phyloP scores from a whole-genome alignment of 495 filamentous ascomycete genomes.

The Xylaria sp. region DNA sequence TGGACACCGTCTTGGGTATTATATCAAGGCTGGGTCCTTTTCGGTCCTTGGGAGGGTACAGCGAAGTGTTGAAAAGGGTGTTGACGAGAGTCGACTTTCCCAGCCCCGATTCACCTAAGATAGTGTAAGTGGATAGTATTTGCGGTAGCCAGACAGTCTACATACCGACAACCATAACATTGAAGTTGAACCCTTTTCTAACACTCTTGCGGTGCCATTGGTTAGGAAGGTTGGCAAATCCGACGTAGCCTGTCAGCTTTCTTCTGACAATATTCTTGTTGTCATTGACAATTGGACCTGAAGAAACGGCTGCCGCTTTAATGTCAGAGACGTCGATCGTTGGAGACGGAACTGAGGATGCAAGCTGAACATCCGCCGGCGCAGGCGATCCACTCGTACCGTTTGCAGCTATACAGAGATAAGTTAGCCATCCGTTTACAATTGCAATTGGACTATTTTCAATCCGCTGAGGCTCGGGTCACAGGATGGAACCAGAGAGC shows the following conservation, averaged over 20 bases:
- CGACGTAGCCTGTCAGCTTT: constrained; percentile 98
- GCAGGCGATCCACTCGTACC: constrained; percentile 68
- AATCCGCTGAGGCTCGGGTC: constrained; percentile 30
- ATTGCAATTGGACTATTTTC: not conserved
- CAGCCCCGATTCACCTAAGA: constrained; percentile 92
- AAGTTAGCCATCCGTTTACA: constrained; percentile 39
- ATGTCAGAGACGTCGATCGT: constrained; percentile 77
- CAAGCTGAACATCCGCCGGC: constrained; percentile 55
- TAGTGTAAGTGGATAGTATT: constrained; percentile 27
- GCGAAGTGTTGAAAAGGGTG: constrained; percentile 98
- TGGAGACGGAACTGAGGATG: constrained; percentile 48
- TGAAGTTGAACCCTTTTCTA: constrained; percentile 99
- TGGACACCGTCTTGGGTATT: constrained; percentile 97
- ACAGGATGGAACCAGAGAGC: constrained; percentile 42
- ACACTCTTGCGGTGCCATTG: constrained; percentile 99
- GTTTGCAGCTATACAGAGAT: constrained; percentile 55
- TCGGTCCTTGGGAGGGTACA: constrained; percentile 98
- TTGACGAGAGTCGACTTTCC: constrained; percentile 99
- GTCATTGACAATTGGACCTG: constrained; percentile 65
- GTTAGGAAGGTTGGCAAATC: constrained; percentile 98
- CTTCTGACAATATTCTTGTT: constrained; percentile 97
- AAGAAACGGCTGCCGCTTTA: constrained; percentile 62
- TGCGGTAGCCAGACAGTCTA: constrained; percentile 27
- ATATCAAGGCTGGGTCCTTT: constrained; percentile 96
- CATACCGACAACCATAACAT: constrained; percentile 99